These are phyloP conservation scores for Yarrowia hollandica DNA, from an alignment of 805 yeast species.

Conservation along the genomic window DNA sequence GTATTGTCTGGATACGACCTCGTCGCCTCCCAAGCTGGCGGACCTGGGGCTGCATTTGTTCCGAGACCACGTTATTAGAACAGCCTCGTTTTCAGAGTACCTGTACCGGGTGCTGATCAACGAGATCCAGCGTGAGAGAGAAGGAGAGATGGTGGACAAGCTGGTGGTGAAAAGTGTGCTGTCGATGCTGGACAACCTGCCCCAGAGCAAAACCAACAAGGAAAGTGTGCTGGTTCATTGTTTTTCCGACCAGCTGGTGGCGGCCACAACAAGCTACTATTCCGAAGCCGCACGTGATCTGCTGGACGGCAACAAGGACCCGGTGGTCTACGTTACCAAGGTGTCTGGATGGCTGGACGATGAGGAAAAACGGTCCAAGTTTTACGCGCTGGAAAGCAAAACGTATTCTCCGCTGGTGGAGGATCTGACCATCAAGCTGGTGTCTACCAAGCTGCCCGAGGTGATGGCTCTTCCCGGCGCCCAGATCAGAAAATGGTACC, in stretches of 20 bases:
- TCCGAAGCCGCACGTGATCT: slow-evolving; percentile 48
- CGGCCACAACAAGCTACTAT: slow-evolving; percentile 59
- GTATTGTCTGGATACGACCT: slow-evolving; percentile 65
- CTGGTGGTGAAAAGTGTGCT: slow-evolving; percentile 61
- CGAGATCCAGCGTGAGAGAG: slow-evolving; percentile 59
- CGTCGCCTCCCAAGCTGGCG: slow-evolving; percentile 54
- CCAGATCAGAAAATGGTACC: slow-evolving; percentile 61
- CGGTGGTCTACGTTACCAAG: slow-evolving; percentile 56
- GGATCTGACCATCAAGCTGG: slow-evolving; percentile 47
- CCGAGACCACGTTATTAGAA: slow-evolving; percentile 58
- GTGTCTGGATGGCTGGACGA: slow-evolving; percentile 56
- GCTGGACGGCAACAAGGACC: slow-evolving; percentile 46
- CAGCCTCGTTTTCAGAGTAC: slow-evolving; percentile 52
- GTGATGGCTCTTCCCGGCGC: slow-evolving; percentile 54
- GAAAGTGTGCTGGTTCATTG: slow-evolving; percentile 62
- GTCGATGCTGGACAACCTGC: slow-evolving; percentile 64
- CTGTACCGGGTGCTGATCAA: slow-evolving; percentile 53
- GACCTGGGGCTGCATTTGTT: slow-evolving; percentile 74
- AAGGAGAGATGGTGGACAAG: slow-evolving; percentile 57
- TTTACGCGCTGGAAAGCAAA: slow-evolving; percentile 53
- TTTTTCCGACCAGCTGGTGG: slow-evolving; percentile 67
- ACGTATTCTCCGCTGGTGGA: slow-evolving; percentile 58
- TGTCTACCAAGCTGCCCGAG: slow-evolving; percentile 56
- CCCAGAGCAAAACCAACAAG: slow-evolving; percentile 40
- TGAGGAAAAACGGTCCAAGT: slow-evolving; percentile 58